phyloP scores from a whole-genome alignment of 805 yeast species.

The Zygosaccharomyces gambellarensis region DNA sequence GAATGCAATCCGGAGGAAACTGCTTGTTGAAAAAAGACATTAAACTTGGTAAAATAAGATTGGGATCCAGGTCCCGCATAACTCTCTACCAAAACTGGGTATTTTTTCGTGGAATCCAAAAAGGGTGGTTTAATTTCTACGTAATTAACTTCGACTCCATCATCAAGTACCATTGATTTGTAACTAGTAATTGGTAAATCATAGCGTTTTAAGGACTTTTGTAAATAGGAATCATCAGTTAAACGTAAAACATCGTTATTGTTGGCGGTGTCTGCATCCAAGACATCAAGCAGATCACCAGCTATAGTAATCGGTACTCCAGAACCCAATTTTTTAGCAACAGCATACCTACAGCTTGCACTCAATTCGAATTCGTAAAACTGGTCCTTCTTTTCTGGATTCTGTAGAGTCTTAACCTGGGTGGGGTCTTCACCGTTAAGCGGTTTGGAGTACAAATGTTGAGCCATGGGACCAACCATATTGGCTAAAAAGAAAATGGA shows the following conservation, averaged over 20 bases:
- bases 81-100: constrained; percentile 62
- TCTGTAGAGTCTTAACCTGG: constrained; percentile 15
- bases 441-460: constrained; percentile 53
- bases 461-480: constrained; percentile 40
- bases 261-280: constrained; percentile 5
- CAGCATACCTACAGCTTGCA: constrained; percentile 46
- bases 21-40: constrained; percentile 54
- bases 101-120: constrained; percentile 43
- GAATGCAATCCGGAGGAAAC: constrained; percentile 54
- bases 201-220: constrained; percentile 29
- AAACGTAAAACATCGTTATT: constrained; percentile 12
- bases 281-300: constrained; percentile 20
- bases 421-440: constrained; percentile 25
- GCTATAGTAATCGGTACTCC: constrained; percentile 23
- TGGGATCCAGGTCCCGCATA: constrained; percentile 85
- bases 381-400: constrained; percentile 18
- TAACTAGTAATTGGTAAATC: constrained; percentile 44
- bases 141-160: constrained; percentile 43
- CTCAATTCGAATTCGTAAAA: constrained; percentile 50
- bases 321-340: constrained; percentile 28
- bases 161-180: constrained; percentile 40
- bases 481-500: constrained; percentile 56
- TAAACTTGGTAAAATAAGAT: constrained; percentile 44
- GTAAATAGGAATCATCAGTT: constrained; percentile 14
- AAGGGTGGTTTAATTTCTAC: constrained; percentile 59